These are phyloP conservation scores for Botrytis elliptica DNA, from an alignment of 2,329 filamentous ascomycete genomes.

Conservation along the genomic window DNA sequence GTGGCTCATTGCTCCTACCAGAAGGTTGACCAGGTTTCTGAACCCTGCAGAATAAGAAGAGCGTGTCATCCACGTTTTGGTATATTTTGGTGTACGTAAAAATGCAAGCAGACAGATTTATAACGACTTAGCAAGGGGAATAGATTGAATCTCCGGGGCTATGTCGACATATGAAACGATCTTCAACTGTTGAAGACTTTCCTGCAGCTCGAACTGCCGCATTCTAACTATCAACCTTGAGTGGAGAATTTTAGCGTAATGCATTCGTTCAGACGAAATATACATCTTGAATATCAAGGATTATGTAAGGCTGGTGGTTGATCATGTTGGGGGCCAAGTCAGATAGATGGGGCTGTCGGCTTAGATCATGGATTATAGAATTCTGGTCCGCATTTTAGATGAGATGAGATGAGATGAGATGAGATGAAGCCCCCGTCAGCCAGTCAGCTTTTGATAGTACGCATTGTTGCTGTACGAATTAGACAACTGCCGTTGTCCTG, in stretches of 20 bases:
- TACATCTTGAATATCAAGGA: background rate
- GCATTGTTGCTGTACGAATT: background rate
- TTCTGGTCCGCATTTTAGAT: background rate
- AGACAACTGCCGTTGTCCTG: conserved; percentile 10
- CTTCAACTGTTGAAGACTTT: background rate
- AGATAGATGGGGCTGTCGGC: background rate
- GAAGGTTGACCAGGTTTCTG: background rate
- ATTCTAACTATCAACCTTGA: background rate
- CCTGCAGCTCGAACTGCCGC: background rate
- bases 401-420: conserved; percentile 19
- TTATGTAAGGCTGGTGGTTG: background rate
- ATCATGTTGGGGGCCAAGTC: conserved; percentile 2
- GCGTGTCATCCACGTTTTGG: conserved; percentile 17
- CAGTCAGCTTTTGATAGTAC: background rate
- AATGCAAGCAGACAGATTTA: background rate
- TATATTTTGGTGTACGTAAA: background rate
- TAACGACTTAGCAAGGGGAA: background rate
- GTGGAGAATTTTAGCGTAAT: background rate
- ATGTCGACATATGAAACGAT: background rate
- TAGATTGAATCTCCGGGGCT: background rate
- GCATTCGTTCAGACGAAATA: background rate
- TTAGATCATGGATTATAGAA: background rate
- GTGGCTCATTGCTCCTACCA: background rate
- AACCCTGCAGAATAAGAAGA: conserved; percentile 3
- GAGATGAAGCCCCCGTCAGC: background rate